Base-by-base conservation (phyloP, 2,329 filamentous ascomycete species). In the Fusarium staphyleae region DNA sequence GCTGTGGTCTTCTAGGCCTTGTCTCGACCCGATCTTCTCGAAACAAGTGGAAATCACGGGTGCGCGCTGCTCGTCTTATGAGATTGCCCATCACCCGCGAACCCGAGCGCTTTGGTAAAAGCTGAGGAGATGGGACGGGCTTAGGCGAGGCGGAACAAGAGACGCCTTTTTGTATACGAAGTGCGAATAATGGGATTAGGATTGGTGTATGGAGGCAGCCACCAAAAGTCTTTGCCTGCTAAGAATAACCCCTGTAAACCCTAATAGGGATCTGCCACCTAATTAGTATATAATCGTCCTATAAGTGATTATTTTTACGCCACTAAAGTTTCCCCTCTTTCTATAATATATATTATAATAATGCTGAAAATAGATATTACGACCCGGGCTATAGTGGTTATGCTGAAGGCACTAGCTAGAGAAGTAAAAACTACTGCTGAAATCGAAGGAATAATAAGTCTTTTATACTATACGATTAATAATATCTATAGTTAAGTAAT, bases 21-120 rank as follows among this genome's bases (percentile, higher is more conserved):
- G 39, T 32, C 63, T 65, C 57, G 8, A 58, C 42, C 46, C 32
- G 28, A 26, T 51, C 58, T 67, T 67, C 61, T 63, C 49, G 61
- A 66, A 66, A 45, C 43, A 66, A 63, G 61, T 54, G 59, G 59
- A 36, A 60, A 54, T 43, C 39, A 22, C 30, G 30, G 19, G 15
- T 13, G 18, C 14, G 22, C 19, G 16, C 32, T 16, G 24, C 24
- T 35, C 30, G 5, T 22, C 29, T 24, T 26, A 28, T 18, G 34
- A 32, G 19, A 18, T n/a, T 30, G 28, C 28, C 28, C 28, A 10
- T n/a, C 15, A 19, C 10, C 12, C 35, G 18, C 15, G 34, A 33
- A 48, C 14, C 18, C 26, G 45, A 36, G 22, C 34, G 16, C 34
- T 19, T 36, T 32, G 42, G 22, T 35, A 39, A 44, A 28, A 39